Base-by-base conservation (phyloP, 2,329 filamentous ascomycete genomes). In the Fusarium virguliforme region DNA sequence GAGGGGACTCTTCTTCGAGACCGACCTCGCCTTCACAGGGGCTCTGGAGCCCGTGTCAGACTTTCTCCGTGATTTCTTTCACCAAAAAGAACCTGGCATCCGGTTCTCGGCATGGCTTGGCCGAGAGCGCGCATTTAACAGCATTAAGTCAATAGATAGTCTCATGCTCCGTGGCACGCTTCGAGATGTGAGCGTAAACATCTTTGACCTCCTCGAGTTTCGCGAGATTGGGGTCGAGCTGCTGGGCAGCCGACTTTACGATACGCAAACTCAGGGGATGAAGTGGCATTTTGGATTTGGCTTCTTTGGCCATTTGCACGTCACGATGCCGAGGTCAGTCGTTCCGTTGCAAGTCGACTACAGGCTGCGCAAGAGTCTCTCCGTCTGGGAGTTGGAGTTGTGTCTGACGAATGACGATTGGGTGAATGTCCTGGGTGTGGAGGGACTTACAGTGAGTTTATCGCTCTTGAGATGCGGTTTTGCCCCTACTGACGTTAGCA, bases 251-350 rank as follows among this genome's bases (percentile, higher is more conserved):
- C 43, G n/a, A 12, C 4, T 50, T 2, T 50, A 50, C 3, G 43
- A 50, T 18, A 18, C 26, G 9, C 13, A n/a, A 8, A 30, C 6
- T 2, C 12, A 18, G 15, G 15, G 30, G 9, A 50, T 8, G 28
- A 53, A 53, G n/a, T 53, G 48, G 48, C 15, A 34, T 10, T 53
- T 53, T 34, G 48, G 48, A 3, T 53, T 30, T 34, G 48, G 48
- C n/a, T 53, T 53, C 10, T 53, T 35, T 35, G 48, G 30, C 6
- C 26, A 53, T 22, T 30, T 53, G 7, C 26, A 53, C 6, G n/a
- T 53, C n/a, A 32, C n/a, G 10, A 30, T 53, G 28, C 48, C 48
- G 4, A 22, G 28, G 4, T 30, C 48, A 4, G 48, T 24, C 22
- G 50, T 53, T 10, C 50, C 30, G 6, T 12, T 53, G n/a, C 50